A percentile compares a stretch with the other conserved stretches of the same genome.
Conservation (phyloP, 148 eudicot species). For the Suaeda aralocaspica region DNA sequence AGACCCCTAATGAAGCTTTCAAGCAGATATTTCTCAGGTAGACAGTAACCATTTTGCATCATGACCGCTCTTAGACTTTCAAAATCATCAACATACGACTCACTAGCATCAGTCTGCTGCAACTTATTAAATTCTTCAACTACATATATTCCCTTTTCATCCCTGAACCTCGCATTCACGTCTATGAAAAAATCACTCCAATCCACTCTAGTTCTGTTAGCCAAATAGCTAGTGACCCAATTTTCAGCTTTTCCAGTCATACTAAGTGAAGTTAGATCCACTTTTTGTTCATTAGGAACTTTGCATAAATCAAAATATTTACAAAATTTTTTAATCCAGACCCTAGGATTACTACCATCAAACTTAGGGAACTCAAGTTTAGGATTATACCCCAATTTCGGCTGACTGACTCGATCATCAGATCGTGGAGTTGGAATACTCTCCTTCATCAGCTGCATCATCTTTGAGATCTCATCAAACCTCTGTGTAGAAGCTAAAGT, state of each 20-base stretch:
- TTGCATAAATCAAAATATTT: conserved; percentile 1
- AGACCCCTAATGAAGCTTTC: neutral
- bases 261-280: neutral
- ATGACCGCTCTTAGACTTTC: neutral
- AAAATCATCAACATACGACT: neutral
- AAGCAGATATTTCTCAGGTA: neutral
- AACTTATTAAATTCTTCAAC: neutral
- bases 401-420: neutral
- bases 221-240: neutral
- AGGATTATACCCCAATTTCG: neutral
- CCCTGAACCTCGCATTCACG: neutral
- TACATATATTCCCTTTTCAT: neutral
- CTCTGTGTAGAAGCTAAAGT: no score
- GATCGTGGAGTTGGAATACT: no score
- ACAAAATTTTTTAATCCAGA: neutral
- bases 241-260: neutral
- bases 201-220: neutral
- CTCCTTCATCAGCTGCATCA: no score
- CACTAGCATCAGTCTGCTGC: neutral
- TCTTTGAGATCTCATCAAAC: no score
- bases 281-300: neutral
- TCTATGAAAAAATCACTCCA: neutral
- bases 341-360: neutral
- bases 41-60: neutral
- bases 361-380: neutral